A percentile compares a stretch with the other conserved stretches of the same genome.
These are phyloP conservation scores for Leccinellum albellum DNA, from an alignment of 768 basidiomycete species.

Conservation along the genomic window DNA sequence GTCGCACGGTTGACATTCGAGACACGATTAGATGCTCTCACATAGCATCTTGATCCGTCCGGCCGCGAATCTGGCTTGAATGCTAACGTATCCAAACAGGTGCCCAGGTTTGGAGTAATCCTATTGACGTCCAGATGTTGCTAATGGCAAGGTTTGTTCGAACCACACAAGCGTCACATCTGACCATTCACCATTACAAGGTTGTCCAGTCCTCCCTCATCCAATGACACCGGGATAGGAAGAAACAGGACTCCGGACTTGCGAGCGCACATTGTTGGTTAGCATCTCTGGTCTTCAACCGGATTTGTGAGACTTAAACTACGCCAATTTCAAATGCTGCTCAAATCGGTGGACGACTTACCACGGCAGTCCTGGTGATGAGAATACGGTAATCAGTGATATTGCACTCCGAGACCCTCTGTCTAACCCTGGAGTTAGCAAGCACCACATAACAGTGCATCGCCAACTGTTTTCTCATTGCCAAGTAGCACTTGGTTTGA, in stretches of 20 bases:
- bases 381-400: neutral
- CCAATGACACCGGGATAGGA: conserved; percentile 52
- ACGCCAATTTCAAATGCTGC: conserved; percentile 52
- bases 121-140: conserved; percentile 94
- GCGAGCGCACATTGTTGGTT: neutral
- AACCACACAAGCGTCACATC: neutral
- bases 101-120: conserved; percentile 94
- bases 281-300: conserved; percentile 69
- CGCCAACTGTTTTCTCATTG: neutral
- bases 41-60: conserved; percentile 65
- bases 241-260: conserved; percentile 59
- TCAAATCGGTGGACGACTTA: conserved; percentile 11
- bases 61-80: conserved; percentile 88
- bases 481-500: neutral
- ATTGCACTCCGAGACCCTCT: neutral
- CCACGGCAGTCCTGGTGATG: neutral
- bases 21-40: too few relatives aligned
- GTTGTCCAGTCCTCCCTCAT: neutral
- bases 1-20: conserved; percentile 94
- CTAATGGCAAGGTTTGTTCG: conserved; percentile 85
- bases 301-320: conserved; percentile 80
- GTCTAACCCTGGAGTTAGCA: neutral
- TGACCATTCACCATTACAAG: too few relatives aligned
- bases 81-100: conserved; percentile 94
- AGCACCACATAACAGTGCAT: neutral